phyloP scores from a whole-genome alignment of 352 stramenopile genomes.

The Phytophthora pseudosyringae region DNA sequence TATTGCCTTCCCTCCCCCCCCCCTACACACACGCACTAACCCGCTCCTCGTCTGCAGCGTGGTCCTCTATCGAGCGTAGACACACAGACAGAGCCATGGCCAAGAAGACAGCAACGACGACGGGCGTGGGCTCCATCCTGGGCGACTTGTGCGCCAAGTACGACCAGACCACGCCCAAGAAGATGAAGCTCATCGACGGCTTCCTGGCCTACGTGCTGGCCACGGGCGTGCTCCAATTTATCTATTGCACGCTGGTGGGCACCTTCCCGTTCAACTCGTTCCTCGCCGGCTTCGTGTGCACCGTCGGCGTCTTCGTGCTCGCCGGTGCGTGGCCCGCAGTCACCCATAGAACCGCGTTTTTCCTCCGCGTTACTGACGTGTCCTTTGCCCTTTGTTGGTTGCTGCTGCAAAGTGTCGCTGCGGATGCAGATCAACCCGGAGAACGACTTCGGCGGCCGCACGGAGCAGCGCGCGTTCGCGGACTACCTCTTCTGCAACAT shows the following conservation, averaged over 20 bases:
- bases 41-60: conserved; percentile 1
- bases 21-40: not conserved
- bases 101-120: conserved; percentile 44
- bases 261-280: conserved; percentile 95
- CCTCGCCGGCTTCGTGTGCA: conserved; percentile 90
- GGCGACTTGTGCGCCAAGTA: conserved; percentile 77
- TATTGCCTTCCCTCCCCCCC: not conserved
- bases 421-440: conserved; percentile 91
- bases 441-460: conserved; percentile 85
- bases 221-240: conserved; percentile 91
- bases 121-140: conserved; percentile 59
- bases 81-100: conserved; percentile 25
- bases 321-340: conserved; percentile 53
- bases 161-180: conserved; percentile 85
- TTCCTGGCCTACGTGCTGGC: conserved; percentile 91
- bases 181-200: conserved; percentile 92
- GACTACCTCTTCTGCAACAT: conserved; percentile 94
- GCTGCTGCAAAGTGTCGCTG: conserved; percentile 69
- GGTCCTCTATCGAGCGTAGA: conserved; percentile 15
- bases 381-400: too few relatives aligned
- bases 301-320: conserved; percentile 90
- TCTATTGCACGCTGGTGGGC: conserved; percentile 91
- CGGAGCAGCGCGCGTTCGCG: conserved; percentile 87
- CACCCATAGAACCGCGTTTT: too few relatives aligned
- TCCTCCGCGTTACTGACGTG: not conserved